phyloP scores from a whole-genome alignment of 495 filamentous ascomycete genomes.

The Mycothermus thermophilus region DNA sequence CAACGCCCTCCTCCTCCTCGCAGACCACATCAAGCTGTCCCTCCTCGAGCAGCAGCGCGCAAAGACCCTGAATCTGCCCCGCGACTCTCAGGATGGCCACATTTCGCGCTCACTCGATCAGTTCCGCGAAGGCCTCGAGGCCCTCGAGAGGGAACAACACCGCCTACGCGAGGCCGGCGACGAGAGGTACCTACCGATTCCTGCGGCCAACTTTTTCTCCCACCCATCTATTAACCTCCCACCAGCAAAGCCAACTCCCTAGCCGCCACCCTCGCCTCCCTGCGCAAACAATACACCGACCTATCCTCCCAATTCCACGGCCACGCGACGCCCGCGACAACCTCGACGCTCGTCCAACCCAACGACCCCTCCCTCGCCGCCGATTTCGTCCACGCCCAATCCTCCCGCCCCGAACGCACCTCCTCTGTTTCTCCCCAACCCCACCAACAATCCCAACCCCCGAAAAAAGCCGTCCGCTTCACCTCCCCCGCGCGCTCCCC shows the following conservation, averaged over 20 bases:
- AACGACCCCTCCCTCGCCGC: constrained; percentile 51
- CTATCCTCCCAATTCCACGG: constrained; percentile 49
- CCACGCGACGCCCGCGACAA: constrained; percentile 34
- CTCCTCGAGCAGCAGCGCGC: constrained; percentile 81
- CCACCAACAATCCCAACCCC: constrained; percentile 18
- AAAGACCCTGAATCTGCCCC: constrained; percentile 61
- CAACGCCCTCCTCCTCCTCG: constrained; percentile 57
- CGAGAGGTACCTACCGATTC: constrained; percentile 36
- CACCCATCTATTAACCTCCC: not conserved
- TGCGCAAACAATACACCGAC: constrained; percentile 46
- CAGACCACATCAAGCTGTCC: constrained; percentile 67
- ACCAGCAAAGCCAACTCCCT: constrained; percentile 34
- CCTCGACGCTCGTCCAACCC: constrained; percentile 41
- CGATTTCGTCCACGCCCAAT: constrained; percentile 52
- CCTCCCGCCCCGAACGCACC: constrained; percentile 24
- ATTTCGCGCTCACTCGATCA: constrained; percentile 81
- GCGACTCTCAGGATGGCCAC: constrained; percentile 76
- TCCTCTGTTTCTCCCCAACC: constrained; percentile 24
- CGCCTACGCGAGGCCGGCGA: constrained; percentile 50
- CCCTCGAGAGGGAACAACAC: constrained; percentile 52
- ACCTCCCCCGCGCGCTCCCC: constrained; percentile 29
- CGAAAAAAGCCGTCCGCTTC: constrained; percentile 78
- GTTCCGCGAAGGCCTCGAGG: constrained; percentile 67
- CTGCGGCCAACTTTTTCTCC: constrained; percentile 6
- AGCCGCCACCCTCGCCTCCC: constrained; percentile 33